Percentiles rank a stretch among this genome's conserved stretches.
Evolutionary conservation across 768 basidiomycete species (phyloP).

Genomic region (Pulveroboletus sp.): DNA sequence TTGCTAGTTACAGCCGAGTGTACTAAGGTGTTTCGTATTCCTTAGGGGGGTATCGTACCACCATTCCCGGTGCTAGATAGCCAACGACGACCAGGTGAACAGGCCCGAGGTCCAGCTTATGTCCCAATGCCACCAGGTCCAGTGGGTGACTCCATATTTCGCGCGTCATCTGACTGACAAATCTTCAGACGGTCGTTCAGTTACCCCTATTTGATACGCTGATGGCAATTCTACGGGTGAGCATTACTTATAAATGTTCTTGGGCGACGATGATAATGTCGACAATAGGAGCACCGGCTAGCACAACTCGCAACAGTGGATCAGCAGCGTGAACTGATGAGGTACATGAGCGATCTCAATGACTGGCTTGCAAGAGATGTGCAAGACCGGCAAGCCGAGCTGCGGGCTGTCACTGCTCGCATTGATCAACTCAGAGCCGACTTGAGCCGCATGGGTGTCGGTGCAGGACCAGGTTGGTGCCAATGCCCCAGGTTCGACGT

Average conservation of each 20-base stretch:
- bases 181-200: constrained; percentile 51
- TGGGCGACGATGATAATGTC: constrained; percentile 6
- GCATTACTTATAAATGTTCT: constrained; percentile 14
- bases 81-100: constrained; percentile 19
- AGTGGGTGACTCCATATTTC: constrained; percentile 34
- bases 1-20: background rate
- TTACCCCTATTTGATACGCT: constrained; percentile 66
- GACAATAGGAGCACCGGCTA: constrained; percentile 62
- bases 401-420: constrained; percentile 60
- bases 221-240: constrained; percentile 62
- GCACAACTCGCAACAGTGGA: constrained; percentile 72
- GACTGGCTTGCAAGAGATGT: constrained; percentile 79
- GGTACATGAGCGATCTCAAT: constrained; percentile 73
- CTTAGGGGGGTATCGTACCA: constrained; percentile 19
- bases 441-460: constrained; percentile 41
- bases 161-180: constrained; percentile 1
- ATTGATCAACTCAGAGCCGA: constrained; percentile 46
- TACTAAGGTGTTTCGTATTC: background rate
- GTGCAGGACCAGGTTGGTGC: constrained; percentile 37
- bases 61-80: constrained; percentile 25
- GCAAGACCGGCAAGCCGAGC: constrained; percentile 68
- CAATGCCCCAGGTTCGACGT: background rate
- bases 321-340: constrained; percentile 75
- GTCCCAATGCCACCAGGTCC: constrained; percentile 49
- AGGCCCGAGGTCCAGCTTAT: constrained; percentile 30